A percentile compares a stretch with the other conserved stretches of the same genome.
Evolutionary conservation across 2,329 filamentous ascomycete genomes (phyloP).

Genomic region (Fusarium duplospermum): DNA sequence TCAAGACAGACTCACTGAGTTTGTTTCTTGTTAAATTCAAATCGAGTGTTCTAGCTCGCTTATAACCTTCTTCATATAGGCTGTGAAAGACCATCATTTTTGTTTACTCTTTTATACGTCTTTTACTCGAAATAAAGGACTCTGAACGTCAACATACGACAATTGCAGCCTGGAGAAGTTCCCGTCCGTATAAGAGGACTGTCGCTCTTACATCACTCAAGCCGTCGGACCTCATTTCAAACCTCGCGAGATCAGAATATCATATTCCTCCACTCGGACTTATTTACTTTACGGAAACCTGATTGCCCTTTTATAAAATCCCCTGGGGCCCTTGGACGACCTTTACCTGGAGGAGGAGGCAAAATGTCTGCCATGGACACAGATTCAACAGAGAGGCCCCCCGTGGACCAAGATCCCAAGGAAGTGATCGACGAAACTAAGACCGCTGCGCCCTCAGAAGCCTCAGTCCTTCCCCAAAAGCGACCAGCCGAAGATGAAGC

Average conservation of each 20-base stretch:
- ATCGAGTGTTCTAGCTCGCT: background rate
- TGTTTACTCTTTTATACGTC: no score
- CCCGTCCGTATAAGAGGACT: slow-evolving; percentile 8
- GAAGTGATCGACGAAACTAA: background rate
- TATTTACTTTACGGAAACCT: background rate
- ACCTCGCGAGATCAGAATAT: background rate
- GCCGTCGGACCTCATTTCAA: no score
- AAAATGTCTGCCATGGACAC: background rate
- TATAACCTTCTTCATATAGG: background rate
- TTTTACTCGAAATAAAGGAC: background rate
- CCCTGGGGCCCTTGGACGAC: background rate
- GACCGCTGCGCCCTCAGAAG: background rate
- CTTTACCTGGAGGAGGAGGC: background rate
- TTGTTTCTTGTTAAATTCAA: background rate
- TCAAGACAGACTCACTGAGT: background rate
- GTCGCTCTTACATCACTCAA: background rate
- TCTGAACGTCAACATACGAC: background rate
- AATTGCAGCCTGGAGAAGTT: background rate
- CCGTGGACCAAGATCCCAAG: background rate
- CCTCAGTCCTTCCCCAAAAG: slow-evolving; percentile 5
- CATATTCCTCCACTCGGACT: background rate
- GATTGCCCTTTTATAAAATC: background rate
- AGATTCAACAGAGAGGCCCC: background rate
- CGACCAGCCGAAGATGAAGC: slow-evolving; percentile 15
- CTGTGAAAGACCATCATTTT: no score